Evolutionary conservation across 805 yeast genomes (phyloP).

Genomic region (Grigorovia yakushimaensis): DNA sequence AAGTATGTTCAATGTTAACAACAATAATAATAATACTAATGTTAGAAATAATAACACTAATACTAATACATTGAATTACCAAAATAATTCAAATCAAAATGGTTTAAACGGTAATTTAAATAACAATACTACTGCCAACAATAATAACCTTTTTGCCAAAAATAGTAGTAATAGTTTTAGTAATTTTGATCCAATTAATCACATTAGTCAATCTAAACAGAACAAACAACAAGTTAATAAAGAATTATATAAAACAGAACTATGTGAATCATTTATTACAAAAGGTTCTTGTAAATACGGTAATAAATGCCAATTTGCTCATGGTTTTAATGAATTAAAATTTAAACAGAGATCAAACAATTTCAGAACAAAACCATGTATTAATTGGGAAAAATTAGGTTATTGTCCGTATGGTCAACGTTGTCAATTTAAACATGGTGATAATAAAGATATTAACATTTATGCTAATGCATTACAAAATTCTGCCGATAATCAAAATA

Average conservation of each 20-base stretch:
- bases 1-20: not conserved
- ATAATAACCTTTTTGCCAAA: not conserved
- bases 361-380: constrained; percentile 87
- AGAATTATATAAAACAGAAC: constrained; percentile 79
- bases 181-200: not conserved
- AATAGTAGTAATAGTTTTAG: not conserved
- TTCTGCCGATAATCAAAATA: not conserved
- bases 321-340: constrained; percentile 72
- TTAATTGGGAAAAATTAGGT: constrained; percentile 76
- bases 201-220: not conserved
- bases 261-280: constrained; percentile 69
- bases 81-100: not conserved
- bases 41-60: not conserved
- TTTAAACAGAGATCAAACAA: constrained; percentile 56
- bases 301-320: constrained; percentile 89
- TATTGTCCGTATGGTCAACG: constrained; percentile 81
- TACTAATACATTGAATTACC: not conserved
- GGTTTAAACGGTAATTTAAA: not conserved
- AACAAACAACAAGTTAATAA: constrained; percentile 34
- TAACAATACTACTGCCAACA: not conserved
- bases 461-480: constrained; percentile 20
- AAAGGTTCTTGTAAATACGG: constrained; percentile 79
- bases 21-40: not conserved
- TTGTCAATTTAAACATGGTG: constrained; percentile 83
- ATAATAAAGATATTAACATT: constrained; percentile 25